Evolutionary conservation across 2,329 filamentous ascomycete species (phyloP).

Genomic region (Fusarium sulawesiense): DNA sequence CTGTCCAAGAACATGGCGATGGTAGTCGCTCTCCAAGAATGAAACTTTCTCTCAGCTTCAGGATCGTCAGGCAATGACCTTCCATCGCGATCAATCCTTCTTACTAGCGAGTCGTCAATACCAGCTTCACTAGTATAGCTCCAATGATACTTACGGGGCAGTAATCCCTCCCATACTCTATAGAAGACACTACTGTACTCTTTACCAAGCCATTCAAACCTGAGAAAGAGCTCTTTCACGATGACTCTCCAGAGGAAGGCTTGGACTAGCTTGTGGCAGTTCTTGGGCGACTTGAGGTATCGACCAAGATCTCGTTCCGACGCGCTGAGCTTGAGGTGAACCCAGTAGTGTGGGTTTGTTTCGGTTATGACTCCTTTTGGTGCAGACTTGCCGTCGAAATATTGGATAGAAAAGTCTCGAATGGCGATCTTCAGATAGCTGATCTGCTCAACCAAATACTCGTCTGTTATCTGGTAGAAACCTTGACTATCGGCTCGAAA

Average conservation of each 20-base stretch:
- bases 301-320: neutral
- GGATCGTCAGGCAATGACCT: neutral
- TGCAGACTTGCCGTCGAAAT: neutral
- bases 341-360: rapidly evolving
- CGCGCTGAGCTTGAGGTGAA: neutral
- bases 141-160: neutral
- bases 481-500: neutral
- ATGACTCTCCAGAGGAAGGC: neutral
- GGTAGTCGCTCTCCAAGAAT: neutral
- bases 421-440: neutral
- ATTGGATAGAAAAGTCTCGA: neutral
- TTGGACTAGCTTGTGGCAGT: neutral
- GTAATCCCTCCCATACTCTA: neutral
- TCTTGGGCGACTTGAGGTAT: neutral
- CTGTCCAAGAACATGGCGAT: neutral
- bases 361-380: rapidly evolving
- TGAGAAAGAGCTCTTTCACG: neutral
- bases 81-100: neutral
- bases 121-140: rapidly evolving
- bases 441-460: neutral
- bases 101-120: neutral
- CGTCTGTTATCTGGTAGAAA: neutral
- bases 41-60: neutral
- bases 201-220: neutral
- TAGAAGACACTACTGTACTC: rapidly evolving